Conservation (phyloP, 805 yeast genomes). For the Candida hungchunana region DNA sequence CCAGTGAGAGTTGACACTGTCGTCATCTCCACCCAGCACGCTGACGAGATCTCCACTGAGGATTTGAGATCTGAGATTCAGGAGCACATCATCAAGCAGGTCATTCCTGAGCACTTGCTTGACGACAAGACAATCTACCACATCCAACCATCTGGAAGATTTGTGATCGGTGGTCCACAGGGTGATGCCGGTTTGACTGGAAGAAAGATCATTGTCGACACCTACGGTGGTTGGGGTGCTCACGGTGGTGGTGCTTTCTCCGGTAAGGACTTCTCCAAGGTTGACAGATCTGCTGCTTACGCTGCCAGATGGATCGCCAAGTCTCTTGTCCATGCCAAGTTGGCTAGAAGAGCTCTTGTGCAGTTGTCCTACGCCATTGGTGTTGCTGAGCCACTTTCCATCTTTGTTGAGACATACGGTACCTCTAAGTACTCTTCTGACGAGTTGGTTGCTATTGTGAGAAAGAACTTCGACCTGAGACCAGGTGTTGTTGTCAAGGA, state of each 20-base stretch:
- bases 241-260: constrained; percentile 99
- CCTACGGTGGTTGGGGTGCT: constrained; percentile 99
- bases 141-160: constrained; percentile 99
- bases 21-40: constrained; percentile 96
- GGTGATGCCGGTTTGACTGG: constrained; percentile 99
- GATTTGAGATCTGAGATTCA: constrained; percentile 78
- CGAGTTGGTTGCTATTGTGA: constrained; percentile 87
- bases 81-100: constrained; percentile 83
- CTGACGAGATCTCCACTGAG: constrained; percentile 91
- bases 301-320: constrained; percentile 99
- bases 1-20: constrained; percentile 97
- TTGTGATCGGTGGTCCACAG: constrained; percentile 99
- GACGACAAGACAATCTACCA: constrained; percentile 96
- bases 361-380: constrained; percentile 99
- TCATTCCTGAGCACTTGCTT: constrained; percentile 83
- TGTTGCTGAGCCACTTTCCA: constrained; percentile 98
- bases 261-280: constrained; percentile 99
- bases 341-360: constrained; percentile 95
- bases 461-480: constrained; percentile 95
- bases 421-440: constrained; percentile 87
- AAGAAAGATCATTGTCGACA: constrained; percentile 98
- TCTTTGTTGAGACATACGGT: constrained; percentile 97
- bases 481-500: constrained; percentile 98
- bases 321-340: constrained; percentile 90
- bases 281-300: constrained; percentile 99